Base-by-base conservation (phyloP, 2,329 filamentous ascomycete species). In the Lojkania enalia region DNA sequence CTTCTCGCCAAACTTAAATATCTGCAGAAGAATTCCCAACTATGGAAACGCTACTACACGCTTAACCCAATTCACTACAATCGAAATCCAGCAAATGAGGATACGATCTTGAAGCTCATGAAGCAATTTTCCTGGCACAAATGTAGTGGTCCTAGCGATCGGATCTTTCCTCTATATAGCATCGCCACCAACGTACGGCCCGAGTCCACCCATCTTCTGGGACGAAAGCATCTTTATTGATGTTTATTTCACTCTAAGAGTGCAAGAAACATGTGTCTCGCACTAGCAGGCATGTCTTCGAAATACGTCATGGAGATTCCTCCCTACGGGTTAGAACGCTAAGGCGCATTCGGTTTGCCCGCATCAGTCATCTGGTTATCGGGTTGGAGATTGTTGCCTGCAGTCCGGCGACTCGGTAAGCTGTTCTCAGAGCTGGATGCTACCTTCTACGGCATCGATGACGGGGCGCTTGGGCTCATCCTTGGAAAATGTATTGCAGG, bases 151-250 rank as follows among this genome's bases (percentile, higher is more conserved):
- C 4, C 14, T 1, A 19, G 48, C 9, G 40, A 51, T 35, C 20
- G 44, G 3, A 44, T 47, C n/a, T 47, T 19, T 20, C 40, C 48
- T 12, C 15, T 51, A 3, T 47, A 35, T 27, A 47, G 29, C 19
- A 33, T 51, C 35, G 39, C 48, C 3, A 38, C 35, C 4, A 32
- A 44, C 35, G 33, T 48, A 20, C 30, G n/a, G 16, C 14, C 7
- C 30, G n/a, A 7, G 23, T 27, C n/a, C 23, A 27, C 23, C 23
- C 7, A 27, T 7, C 23, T 27, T 27, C n/a, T n/a, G 23, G 7
- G 7, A 7, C 23, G 7, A 27, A 7, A n/a, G n/a, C 23, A 27
- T 27, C n/a, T n/a, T 7, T n/a, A 7, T 7, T n/a, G 23, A 27
- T n/a, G n/a, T 27, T n/a, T 7, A 27, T 27, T 27, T 7, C 23